phyloP scores from a whole-genome alignment of 2,329 filamentous ascomycete species.

The Clarireedia hainanense region DNA sequence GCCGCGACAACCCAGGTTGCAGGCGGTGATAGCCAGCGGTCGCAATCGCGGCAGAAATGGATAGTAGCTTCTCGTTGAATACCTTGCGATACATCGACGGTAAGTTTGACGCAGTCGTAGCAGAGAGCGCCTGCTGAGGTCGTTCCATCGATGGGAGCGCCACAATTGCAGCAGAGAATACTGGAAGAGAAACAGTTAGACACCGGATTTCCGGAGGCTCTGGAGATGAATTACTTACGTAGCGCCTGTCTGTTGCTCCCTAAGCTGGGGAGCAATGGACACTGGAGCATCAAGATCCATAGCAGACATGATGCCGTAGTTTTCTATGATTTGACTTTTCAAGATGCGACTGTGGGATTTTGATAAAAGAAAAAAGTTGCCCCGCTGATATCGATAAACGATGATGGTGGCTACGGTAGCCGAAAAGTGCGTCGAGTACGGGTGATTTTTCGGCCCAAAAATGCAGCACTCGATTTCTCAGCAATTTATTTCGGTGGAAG shows the following conservation, averaged over 20 bases:
- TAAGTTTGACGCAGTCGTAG: slow-evolving; percentile 92
- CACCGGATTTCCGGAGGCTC: neutral
- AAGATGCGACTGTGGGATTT: slow-evolving; percentile 13
- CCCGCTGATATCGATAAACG: slow-evolving; percentile 16
- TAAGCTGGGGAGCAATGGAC: slow-evolving; percentile 36
- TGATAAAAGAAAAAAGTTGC: slow-evolving; percentile 22
- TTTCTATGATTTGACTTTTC: slow-evolving; percentile 20
- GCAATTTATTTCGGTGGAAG: neutral
- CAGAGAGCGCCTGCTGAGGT: slow-evolving; percentile 79
- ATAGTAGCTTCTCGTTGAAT: slow-evolving; percentile 86
- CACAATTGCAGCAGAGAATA: slow-evolving; percentile 98
- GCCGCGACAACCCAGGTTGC: slow-evolving; percentile 76
- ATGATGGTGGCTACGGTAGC: slow-evolving; percentile 4
- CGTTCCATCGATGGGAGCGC: slow-evolving; percentile 89
- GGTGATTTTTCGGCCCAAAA: neutral
- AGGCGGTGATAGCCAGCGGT: slow-evolving; percentile 86
- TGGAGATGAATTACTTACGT: slow-evolving; percentile 38
- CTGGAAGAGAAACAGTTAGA: slow-evolving; percentile 34
- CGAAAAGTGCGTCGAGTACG: neutral
- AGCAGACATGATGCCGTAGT: slow-evolving; percentile 39
- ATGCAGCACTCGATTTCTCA: neutral
- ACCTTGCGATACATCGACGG: slow-evolving; percentile 83
- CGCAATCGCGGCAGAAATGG: slow-evolving; percentile 90
- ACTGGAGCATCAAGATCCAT: slow-evolving; percentile 53
- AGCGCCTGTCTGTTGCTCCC: slow-evolving; percentile 34